Evolutionary conservation across 2,329 filamentous ascomycete genomes (phyloP).

Genomic region (Thyridium curvatum): DNA sequence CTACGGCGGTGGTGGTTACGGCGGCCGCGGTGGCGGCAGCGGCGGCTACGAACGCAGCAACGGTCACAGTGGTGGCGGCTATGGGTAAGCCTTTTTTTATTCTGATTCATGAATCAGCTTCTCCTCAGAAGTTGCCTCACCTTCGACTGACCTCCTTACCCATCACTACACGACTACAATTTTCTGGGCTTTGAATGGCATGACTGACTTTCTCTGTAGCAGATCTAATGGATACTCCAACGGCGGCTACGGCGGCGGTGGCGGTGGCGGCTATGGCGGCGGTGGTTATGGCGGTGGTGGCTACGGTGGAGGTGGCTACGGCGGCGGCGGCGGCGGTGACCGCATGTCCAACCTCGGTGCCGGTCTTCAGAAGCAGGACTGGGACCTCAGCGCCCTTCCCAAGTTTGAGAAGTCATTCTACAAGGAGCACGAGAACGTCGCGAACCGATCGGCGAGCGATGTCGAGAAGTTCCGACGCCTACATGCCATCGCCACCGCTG

Average conservation of each 20-base stretch:
- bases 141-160: no score
- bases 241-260: constrained; percentile 25
- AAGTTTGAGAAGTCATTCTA: constrained; percentile 99
- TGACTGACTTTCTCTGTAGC: no score
- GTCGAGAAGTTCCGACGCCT: constrained; percentile 84
- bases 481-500: constrained; percentile 78
- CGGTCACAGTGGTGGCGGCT: constrained; percentile 32
- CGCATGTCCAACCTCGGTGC: constrained; percentile 89
- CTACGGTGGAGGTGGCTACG: constrained; percentile 26
- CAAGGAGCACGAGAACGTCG: constrained; percentile 83
- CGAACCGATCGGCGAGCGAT: constrained; percentile 66
- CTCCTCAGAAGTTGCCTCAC: no score
- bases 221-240: constrained; percentile 10
- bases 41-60: constrained; percentile 45
- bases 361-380: constrained; percentile 79
- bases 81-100: constrained; percentile 3
- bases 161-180: no score
- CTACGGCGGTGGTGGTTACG: constrained; percentile 33
- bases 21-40: constrained; percentile 33
- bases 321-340: constrained; percentile 70
- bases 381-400: constrained; percentile 72
- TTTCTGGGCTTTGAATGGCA: no score
- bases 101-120: no score
- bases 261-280: constrained; percentile 41
- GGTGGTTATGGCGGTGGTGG: constrained; percentile 29